These are phyloP conservation scores for Aspergillus sclerotialis DNA, from an alignment of 2,329 filamentous ascomycete genomes.

Conservation along the genomic window DNA sequence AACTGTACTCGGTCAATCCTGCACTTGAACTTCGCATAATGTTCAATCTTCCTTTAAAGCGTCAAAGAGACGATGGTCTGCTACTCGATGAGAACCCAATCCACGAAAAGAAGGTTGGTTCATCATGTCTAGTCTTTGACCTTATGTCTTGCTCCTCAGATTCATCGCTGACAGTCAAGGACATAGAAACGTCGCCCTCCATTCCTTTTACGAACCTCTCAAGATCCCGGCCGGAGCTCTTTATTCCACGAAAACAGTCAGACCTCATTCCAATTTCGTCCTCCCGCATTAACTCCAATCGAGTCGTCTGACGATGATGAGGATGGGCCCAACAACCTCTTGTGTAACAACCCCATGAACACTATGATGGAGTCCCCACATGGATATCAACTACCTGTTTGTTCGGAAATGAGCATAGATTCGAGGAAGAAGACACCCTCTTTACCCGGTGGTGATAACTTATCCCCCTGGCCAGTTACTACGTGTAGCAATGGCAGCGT, in stretches of 20 bases:
- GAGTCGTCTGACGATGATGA: conserved; percentile 28
- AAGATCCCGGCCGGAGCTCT: conserved; percentile 13
- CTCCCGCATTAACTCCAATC: conserved; percentile 26
- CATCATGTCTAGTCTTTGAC: too few relatives aligned
- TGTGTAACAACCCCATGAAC: neutral
- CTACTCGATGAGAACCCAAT: conserved; percentile 50
- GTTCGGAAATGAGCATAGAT: conserved; percentile 24
- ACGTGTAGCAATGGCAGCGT: conserved; percentile 11
- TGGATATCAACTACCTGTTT: conserved; percentile 1
- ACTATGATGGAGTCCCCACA: too few relatives aligned
- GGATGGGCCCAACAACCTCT: conserved; percentile 3
- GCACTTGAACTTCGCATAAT: too few relatives aligned
- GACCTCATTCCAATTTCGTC: conserved; percentile 8
- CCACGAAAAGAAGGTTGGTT: conserved; percentile 20
- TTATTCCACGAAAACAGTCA: conserved; percentile 12
- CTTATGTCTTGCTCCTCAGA: too few relatives aligned
- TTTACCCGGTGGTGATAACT: conserved; percentile 9
- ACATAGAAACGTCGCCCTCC: conserved; percentile 24
- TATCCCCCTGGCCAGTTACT: conserved; percentile 14
- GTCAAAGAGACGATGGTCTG: conserved; percentile 40
- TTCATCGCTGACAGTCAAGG: too few relatives aligned
- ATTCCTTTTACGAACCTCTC: conserved; percentile 18
- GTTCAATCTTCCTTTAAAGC: conserved; percentile 18
- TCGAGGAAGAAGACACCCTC: conserved; percentile 14
- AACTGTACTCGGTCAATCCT: too few relatives aligned